These are phyloP conservation scores for Spironucleus salmonicida DNA, from an alignment of 208 protist species.

Conservation along the genomic window DNA sequence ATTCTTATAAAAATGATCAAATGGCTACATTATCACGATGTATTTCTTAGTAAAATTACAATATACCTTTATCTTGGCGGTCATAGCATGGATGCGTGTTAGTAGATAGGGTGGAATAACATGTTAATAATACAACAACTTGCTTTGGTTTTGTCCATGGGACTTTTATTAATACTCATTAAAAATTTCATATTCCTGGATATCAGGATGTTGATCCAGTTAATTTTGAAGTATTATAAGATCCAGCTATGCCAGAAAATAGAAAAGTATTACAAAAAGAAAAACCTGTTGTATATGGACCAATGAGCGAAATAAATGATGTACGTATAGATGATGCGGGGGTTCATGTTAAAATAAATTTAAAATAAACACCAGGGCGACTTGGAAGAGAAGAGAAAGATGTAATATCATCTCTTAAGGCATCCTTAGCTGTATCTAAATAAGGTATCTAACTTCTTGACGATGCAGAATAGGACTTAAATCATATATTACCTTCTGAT, in stretches of 20 bases:
- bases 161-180: background rate
- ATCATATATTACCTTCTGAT: too few species aligned
- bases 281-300: background rate
- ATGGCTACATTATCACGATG: background rate
- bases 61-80: background rate
- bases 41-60: conserved; percentile 2
- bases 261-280: background rate
- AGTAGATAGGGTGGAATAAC: background rate
- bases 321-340: background rate
- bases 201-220: background rate
- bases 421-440: background rate
- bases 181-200: conserved; percentile 16
- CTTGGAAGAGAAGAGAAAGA: background rate
- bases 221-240: too few species aligned
- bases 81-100: conserved; percentile 3
- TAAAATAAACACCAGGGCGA: background rate
- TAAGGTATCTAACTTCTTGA: conserved; percentile 3
- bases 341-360: background rate
- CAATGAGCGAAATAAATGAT: background rate
- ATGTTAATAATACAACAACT: background rate
- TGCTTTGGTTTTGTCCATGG: conserved; percentile 19
- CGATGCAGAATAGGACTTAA: background rate
- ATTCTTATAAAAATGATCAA: background rate
- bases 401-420: too few species aligned
- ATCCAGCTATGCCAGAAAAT: background rate